Evolutionary conservation across 257 asterid species (phyloP).

Genomic region (Phtheirospermum japonicum): DNA sequence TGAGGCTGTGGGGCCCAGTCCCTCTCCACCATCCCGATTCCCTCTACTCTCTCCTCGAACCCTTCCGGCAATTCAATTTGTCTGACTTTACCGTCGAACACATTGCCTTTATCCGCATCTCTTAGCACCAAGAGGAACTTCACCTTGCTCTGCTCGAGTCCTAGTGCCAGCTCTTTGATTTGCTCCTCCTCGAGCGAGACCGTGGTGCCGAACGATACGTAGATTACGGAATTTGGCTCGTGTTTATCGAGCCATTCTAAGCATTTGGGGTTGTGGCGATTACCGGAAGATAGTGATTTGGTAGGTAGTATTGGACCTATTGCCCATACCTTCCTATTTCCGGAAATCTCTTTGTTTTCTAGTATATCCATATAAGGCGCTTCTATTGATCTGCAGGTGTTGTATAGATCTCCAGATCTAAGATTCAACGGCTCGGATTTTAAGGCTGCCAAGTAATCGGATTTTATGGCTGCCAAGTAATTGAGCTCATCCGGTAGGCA

Average conservation of each 20-base stretch:
- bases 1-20: no score
- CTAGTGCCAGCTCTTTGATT: no score
- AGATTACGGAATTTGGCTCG: conserved; percentile 25
- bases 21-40: no score
- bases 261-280: conserved; percentile 25
- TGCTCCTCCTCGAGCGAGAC: no score
- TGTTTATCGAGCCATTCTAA: conserved; percentile 33
- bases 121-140: no score
- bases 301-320: conserved; percentile 35
- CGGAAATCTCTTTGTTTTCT: conserved; percentile 18
- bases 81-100: no score
- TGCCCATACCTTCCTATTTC: conserved; percentile 39
- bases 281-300: neutral
- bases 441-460: no score
- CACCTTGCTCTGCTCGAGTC: no score
- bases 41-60: no score
- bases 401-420: conserved; percentile 35
- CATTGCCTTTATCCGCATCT: no score
- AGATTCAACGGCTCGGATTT: conserved; percentile 20
- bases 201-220: no score
- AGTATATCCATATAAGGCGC: conserved; percentile 33
- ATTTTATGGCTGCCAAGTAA: neutral
- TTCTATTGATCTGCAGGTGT: conserved; percentile 37
- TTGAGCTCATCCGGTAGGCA: conserved; percentile 8
- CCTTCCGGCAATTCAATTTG: no score